A percentile compares a stretch with the other conserved stretches of the same genome.
Conservation (phyloP, 441 rosid genomes). For the Mallotus repandus region DNA sequence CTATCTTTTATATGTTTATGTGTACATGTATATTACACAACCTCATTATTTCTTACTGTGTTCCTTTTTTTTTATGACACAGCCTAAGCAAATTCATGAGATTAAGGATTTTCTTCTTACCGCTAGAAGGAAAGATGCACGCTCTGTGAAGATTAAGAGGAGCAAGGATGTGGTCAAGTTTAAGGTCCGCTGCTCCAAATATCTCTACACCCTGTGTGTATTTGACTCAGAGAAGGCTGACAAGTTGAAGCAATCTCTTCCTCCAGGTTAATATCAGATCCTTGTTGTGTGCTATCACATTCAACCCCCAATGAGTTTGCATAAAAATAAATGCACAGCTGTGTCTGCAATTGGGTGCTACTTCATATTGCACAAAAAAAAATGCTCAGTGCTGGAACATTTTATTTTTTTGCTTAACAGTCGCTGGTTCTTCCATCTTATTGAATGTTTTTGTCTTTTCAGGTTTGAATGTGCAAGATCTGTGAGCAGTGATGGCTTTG, state of each 20-base stretch:
- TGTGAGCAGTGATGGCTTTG: conserved; percentile 24
- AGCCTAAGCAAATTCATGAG: conserved; percentile 92
- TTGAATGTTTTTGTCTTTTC: neutral
- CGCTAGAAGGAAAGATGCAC: conserved; percentile 82
- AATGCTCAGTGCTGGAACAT: too few relatives aligned
- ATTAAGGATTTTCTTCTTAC: conserved; percentile 88
- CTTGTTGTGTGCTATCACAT: too few relatives aligned
- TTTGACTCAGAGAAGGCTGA: conserved; percentile 78
- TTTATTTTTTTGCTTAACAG: too few relatives aligned
- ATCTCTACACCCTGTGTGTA: conserved; percentile 77
- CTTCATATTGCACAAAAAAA: too few relatives aligned
- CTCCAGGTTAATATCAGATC: conserved; percentile 52
- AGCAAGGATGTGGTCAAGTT: conserved; percentile 74
- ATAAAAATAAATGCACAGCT: neutral
- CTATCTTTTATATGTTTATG: neutral
- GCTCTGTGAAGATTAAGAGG: conserved; percentile 81
- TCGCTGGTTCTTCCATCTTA: neutral
- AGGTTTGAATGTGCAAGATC: conserved; percentile 74
- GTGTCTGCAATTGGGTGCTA: too few relatives aligned
- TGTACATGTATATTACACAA: too few relatives aligned
- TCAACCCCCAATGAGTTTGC: neutral
- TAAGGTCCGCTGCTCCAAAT: conserved; percentile 82
- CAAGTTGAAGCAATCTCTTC: conserved; percentile 88
- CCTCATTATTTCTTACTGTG: neutral
- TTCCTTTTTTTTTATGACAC: neutral